A percentile compares a stretch with the other conserved stretches of the same genome.
phyloP scores from a whole-genome alignment of 2,329 filamentous ascomycete species.

The Pseudogymnoascus verrucosus region DNA sequence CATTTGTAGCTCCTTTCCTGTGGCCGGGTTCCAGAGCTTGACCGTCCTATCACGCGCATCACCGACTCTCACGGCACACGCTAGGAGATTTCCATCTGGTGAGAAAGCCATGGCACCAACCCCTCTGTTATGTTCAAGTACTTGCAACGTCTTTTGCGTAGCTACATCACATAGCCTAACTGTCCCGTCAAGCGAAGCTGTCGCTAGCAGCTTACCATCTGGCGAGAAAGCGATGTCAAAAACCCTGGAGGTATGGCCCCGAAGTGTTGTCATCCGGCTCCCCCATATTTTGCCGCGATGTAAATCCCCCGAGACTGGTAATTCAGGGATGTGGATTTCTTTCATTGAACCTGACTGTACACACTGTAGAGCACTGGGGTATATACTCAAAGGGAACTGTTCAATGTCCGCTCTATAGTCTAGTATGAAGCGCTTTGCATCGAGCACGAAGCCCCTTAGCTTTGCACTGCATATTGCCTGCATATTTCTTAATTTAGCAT shows the following conservation, averaged over 20 bases:
- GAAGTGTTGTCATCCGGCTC: conserved; percentile 13
- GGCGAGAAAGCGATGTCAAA: background rate
- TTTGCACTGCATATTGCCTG: background rate
- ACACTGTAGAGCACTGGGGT: conserved; percentile 26
- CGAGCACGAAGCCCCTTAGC: background rate
- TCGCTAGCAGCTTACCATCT: background rate
- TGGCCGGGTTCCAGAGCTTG: background rate
- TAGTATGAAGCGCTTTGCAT: conserved; percentile 6
- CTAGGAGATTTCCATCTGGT: background rate
- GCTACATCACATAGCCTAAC: background rate
- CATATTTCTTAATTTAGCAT: background rate
- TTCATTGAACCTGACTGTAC: conserved; percentile 15
- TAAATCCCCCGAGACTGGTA: background rate
- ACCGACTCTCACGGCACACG: background rate
- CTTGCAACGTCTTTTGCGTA: background rate
- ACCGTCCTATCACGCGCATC: background rate
- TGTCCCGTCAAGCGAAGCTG: background rate
- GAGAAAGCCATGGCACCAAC: background rate
- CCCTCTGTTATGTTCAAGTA: too few species aligned
- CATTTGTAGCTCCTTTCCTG: background rate
- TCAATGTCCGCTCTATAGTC: conserved; percentile 18
- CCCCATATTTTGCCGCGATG: background rate
- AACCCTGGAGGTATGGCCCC: conserved; percentile 15
- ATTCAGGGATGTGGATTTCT: conserved; percentile 8
- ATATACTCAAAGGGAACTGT: conserved; percentile 24